Conservation (phyloP, 306 rosid species). For the Ziziphus jujuba region DNA sequence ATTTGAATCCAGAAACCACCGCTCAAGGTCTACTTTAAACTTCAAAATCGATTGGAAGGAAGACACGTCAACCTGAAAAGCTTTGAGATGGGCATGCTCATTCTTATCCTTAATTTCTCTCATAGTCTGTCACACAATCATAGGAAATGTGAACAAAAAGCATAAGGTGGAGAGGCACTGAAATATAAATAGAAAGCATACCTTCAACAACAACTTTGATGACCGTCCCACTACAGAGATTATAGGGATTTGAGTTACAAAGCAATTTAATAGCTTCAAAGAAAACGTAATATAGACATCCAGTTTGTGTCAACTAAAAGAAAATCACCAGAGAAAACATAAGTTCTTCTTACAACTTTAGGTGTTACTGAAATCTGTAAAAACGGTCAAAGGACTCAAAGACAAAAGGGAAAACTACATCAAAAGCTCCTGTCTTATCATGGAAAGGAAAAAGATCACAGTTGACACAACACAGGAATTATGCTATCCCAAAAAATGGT, state of each 20-base stretch:
- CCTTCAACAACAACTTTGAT: constrained; percentile 53
- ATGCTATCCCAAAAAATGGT: no score
- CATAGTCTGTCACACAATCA: constrained; percentile 50
- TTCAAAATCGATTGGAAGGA: constrained; percentile 54
- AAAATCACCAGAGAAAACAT: no score
- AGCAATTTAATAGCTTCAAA: background rate
- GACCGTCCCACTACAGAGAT: constrained; percentile 83
- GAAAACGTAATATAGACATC: background rate
- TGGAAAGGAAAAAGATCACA: no score
- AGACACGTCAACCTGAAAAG: constrained; percentile 67
- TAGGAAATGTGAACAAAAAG: background rate
- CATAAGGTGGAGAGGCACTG: background rate
- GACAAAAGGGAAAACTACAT: no score
- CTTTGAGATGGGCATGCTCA: constrained; percentile 56
- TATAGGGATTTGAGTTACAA: constrained; percentile 21
- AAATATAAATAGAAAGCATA: constrained; percentile 22
- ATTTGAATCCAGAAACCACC: constrained; percentile 70
- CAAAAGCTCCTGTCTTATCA: no score
- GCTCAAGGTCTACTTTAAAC: constrained; percentile 57
- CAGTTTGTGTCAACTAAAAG: no score
- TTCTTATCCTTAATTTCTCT: constrained; percentile 57
- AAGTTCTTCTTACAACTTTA: no score
- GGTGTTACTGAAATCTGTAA: no score
- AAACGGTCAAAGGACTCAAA: no score
- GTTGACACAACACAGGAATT: no score